Conservation (phyloP, 2,329 filamentous ascomycete genomes). For the Celoporthe dispersa region DNA sequence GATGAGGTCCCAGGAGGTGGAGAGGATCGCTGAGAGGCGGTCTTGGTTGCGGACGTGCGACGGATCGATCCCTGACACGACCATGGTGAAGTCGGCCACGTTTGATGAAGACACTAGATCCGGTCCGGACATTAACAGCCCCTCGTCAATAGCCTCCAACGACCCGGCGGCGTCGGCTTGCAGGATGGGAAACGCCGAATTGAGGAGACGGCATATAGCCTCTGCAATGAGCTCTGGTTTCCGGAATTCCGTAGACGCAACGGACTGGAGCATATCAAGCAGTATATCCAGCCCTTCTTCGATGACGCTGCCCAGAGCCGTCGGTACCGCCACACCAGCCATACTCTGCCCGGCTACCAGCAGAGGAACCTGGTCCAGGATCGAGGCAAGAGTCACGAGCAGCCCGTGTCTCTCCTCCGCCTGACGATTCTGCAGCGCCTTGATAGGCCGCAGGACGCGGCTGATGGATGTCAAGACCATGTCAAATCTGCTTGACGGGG, state of each 20-base stretch:
- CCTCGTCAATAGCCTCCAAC: neutral
- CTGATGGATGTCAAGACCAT: slow-evolving; percentile 42
- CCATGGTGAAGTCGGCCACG: neutral
- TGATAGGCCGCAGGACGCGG: slow-evolving; percentile 50
- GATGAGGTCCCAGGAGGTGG: slow-evolving; percentile 41
- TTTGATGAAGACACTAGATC: slow-evolving; percentile 12
- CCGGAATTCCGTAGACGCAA: slow-evolving; percentile 51
- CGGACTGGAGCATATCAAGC: slow-evolving; percentile 46
- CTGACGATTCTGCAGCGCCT: slow-evolving; percentile 57
- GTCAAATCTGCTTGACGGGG: neutral
- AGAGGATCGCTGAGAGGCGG: slow-evolving; percentile 1
- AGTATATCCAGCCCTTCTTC: slow-evolving; percentile 27
- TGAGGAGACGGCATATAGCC: slow-evolving; percentile 61
- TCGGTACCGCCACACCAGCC: neutral
- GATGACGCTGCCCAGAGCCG: slow-evolving; percentile 6
- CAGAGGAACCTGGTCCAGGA: slow-evolving; percentile 54
- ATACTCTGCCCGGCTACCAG: slow-evolving; percentile 32
- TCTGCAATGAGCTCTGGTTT: slow-evolving; percentile 69
- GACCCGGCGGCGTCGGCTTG: slow-evolving; percentile 41
- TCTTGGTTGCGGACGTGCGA: neutral
- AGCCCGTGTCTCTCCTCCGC: slow-evolving; percentile 73
- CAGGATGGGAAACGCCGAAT: slow-evolving; percentile 54
- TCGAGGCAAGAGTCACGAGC: slow-evolving; percentile 62
- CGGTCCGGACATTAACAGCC: slow-evolving; percentile 37
- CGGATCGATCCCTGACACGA: slow-evolving; percentile 7